Base-by-base conservation (phyloP, 1,284 basidiomycete species). In the Chiua sp. region DNA sequence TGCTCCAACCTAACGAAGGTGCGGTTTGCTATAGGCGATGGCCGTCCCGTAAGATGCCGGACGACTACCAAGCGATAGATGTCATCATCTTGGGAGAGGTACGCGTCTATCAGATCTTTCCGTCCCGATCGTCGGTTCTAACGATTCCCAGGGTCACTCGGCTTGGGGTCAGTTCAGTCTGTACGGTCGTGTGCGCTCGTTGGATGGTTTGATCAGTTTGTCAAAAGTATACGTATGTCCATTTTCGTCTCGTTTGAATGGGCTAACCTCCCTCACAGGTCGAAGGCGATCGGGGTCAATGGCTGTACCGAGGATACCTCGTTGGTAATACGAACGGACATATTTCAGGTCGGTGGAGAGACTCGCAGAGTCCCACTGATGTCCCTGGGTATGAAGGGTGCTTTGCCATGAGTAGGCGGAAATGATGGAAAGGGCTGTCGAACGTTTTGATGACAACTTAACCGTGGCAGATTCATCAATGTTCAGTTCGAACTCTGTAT, bases 161-260 rank as follows among this genome's bases (percentile, higher is more conserved):
- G 84, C 89, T 30, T 92, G 90, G 91, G 90, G 90, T 23, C 86
- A 91, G 65, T 92, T 92, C 72, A 87, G 80, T 57, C 73, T 92
- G 22, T 73, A 87, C 12, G 90, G 91, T 46, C 83, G 88, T 16
- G 79, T 92, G 35, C 79, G 91, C 56, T 84, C 87, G 28, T 82
- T 80, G 63, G 90, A 92, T 68, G 90, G 91, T 3, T 84, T 91
- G 60, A 79, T 92, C 47, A 87, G 82, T 62, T 68, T 92, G 3
- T 85, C 81, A 20, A 92, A 92, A 69, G 86, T 89, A 82, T 92
- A 92, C 68, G 90, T 92, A 68, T 26, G 57, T n/a, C 20, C 33
- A 12, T 49, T 46, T 53, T 23, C 42, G 50, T 47, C 56, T 59
- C 53, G 42, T 8, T 54, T 42, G 20, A 12, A 51, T 42, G 47